These are phyloP conservation scores for Cercophora scortea DNA, from an alignment of 495 filamentous ascomycete species.

Conservation along the genomic window DNA sequence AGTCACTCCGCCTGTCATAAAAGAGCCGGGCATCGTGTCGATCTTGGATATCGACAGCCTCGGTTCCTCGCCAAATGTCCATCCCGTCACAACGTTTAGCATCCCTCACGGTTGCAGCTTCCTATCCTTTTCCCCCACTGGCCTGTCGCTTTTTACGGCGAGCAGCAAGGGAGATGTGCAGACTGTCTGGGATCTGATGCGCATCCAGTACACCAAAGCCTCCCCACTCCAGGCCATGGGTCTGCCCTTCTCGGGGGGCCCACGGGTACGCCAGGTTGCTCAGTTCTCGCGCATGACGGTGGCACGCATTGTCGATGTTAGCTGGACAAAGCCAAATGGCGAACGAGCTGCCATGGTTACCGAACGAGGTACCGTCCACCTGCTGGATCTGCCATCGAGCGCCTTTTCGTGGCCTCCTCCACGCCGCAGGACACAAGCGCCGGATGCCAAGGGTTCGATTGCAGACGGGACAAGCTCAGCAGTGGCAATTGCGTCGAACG, in stretches of 20 bases:
- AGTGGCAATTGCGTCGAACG: slow-evolving; percentile 47
- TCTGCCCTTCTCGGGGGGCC: slow-evolving; percentile 22
- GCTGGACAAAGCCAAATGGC: slow-evolving; percentile 75
- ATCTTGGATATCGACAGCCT: slow-evolving; percentile 68
- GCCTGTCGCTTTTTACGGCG: slow-evolving; percentile 76
- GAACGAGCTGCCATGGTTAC: slow-evolving; percentile 81
- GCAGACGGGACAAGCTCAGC: slow-evolving; percentile 38
- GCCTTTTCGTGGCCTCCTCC: slow-evolving; percentile 87
- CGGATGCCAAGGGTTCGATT: slow-evolving; percentile 30
- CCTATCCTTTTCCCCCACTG: slow-evolving; percentile 79
- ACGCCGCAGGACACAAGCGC: slow-evolving; percentile 47
- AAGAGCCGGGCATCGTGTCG: slow-evolving; percentile 74
- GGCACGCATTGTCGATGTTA: slow-evolving; percentile 80
- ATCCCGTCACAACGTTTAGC: slow-evolving; percentile 72
- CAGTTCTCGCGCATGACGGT: slow-evolving; percentile 85
- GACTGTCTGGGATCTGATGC: slow-evolving; percentile 89
- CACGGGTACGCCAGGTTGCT: slow-evolving; percentile 68
- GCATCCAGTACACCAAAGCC: slow-evolving; percentile 50
- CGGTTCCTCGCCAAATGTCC: slow-evolving; percentile 39
- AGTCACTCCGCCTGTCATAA: slow-evolving; percentile 36
- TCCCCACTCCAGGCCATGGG: slow-evolving; percentile 38
- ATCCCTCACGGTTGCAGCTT: slow-evolving; percentile 83
- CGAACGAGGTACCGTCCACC: slow-evolving; percentile 86
- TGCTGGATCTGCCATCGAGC: slow-evolving; percentile 74
- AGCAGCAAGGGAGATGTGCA: slow-evolving; percentile 89